Base-by-base conservation (phyloP, 2,329 filamentous ascomycete genomes). In the Stachybotrys chlorohalonatus region DNA sequence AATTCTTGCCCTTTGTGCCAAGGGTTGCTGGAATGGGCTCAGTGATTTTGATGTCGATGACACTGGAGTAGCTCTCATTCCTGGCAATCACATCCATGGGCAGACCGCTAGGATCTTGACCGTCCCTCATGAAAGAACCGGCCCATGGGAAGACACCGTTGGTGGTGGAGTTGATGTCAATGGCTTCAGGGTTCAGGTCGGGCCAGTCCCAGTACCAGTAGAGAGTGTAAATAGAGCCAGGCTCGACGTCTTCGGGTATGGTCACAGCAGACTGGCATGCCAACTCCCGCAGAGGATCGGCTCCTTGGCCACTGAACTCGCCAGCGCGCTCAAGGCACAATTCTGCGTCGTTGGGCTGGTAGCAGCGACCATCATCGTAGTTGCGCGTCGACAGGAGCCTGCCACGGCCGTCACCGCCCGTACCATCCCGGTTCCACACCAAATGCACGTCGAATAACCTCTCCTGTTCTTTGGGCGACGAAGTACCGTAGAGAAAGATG, bases 161-260 rank as follows among this genome's bases (percentile, higher is more conserved):
- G 57, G 65, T 66, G 50, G 71, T 74, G 17, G 63, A 66, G 15
- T 70, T 66, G 42, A 70, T 61, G 59, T 79, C 70, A 56, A 68
- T 71, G 59, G 65, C 70, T 58, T 67, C 69, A 46, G 64, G 63
- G 63, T 73, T 70, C 65, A 83, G 75, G 13, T 82, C 85, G 3
- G 87, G 86, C 90, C 91, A 99, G 70, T 95, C 87, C 94, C 94
- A 97, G 49, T 96, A 86, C 93, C 93, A 97, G 76, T 96, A 95
- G 52, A 96, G 73, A 3, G 90, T 93, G 68, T 92, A 89, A 31
- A 79, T 78, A 32, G 84, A 80, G 49, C 84, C 83, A 9, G 76
- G 69, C n/a, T 79, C 70, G 50, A 83, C 74, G 61, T 87, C 80
- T 6, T 75, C 66, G 0, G 94, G 94, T 13, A 99, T 75, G 64